Percentiles rank a stretch among this genome's conserved stretches.
phyloP scores from a whole-genome alignment of 805 yeast species.

The Candida tallmaniae region DNA sequence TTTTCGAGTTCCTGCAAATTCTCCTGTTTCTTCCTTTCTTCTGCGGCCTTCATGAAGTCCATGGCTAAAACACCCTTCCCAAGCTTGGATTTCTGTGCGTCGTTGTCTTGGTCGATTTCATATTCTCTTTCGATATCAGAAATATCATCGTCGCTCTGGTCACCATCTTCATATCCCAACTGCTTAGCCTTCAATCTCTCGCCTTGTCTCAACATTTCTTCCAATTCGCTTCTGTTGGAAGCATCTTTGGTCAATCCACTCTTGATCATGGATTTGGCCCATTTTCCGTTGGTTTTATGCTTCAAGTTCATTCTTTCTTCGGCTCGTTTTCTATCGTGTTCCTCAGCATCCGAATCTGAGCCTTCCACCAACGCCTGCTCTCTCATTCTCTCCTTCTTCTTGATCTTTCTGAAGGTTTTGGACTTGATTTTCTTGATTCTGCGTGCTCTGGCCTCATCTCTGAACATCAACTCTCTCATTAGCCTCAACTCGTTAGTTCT shows the following conservation, averaged over 20 bases:
- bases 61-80: constrained; percentile 89
- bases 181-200: constrained; percentile 72
- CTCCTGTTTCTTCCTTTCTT: constrained; percentile 55
- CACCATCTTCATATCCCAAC: constrained; percentile 57
- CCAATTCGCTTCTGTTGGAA: constrained; percentile 80
- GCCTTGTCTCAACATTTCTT: constrained; percentile 89
- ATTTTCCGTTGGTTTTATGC: constrained; percentile 81
- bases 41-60: constrained; percentile 96
- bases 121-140: constrained; percentile 43
- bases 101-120: constrained; percentile 25
- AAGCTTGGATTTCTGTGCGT: constrained; percentile 39
- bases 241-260: constrained; percentile 89
- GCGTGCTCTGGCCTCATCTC: constrained; percentile 88
- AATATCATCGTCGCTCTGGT: constrained; percentile 48
- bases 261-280: constrained; percentile 88
- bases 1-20: constrained; percentile 52
- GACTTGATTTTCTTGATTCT: constrained; percentile 94
- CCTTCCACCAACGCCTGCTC: constrained; percentile 66
- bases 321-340: constrained; percentile 73
- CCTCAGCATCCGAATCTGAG: constrained; percentile 49
- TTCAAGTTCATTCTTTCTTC: constrained; percentile 88
- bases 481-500: constrained; percentile 78
- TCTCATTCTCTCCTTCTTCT: constrained; percentile 75
- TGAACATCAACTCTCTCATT: constrained; percentile 94
- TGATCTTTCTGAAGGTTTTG: constrained; percentile 78